Evolutionary conservation across 805 yeast genomes (phyloP).

Genomic region (Ogataea allantospora): DNA sequence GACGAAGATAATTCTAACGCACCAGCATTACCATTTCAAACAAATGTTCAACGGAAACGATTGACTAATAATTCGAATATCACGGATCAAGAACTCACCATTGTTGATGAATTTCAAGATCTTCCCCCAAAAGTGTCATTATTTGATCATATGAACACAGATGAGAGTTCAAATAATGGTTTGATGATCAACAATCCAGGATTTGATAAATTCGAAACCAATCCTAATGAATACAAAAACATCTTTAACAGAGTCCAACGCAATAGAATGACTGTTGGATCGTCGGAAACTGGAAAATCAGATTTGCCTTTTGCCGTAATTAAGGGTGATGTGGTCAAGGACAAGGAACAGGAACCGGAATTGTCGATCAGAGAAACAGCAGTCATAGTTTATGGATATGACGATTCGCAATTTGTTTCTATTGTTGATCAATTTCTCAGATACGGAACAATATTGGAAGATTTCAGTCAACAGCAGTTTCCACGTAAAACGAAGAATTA

Average conservation of each 20-base stretch:
- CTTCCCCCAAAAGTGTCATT: constrained; percentile 51
- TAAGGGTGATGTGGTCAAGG: constrained; percentile 2
- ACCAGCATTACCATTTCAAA: constrained; percentile 26
- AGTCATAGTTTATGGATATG: constrained; percentile 85
- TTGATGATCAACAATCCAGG: constrained; percentile 27
- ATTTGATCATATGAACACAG: constrained; percentile 43
- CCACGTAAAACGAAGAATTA: constrained; percentile 28
- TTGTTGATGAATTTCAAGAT: constrained; percentile 37
- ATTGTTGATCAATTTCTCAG: constrained; percentile 72
- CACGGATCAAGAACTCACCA: constrained; percentile 18
- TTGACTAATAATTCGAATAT: constrained; percentile 9
- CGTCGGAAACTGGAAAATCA: constrained; percentile 1
- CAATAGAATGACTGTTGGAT: constrained; percentile 14
- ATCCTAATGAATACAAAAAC: constrained; percentile 45
- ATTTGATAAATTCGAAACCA: constrained; percentile 37
- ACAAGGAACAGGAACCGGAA: constrained; percentile 29
- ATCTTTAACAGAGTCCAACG: constrained; percentile 40
- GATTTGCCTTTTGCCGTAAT: constrained; percentile 21
- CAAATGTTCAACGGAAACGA: constrained; percentile 21
- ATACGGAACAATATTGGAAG: constrained; percentile 78
- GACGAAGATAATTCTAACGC: constrained; percentile 22
- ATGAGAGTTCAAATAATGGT: constrained; percentile 38
- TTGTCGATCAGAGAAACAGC: constrained; percentile 48
- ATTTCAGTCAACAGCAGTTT: constrained; percentile 43
- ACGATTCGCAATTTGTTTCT: constrained; percentile 65